phyloP scores from a whole-genome alignment of 345 rosid genomes.

The Salix arbutifolia region DNA sequence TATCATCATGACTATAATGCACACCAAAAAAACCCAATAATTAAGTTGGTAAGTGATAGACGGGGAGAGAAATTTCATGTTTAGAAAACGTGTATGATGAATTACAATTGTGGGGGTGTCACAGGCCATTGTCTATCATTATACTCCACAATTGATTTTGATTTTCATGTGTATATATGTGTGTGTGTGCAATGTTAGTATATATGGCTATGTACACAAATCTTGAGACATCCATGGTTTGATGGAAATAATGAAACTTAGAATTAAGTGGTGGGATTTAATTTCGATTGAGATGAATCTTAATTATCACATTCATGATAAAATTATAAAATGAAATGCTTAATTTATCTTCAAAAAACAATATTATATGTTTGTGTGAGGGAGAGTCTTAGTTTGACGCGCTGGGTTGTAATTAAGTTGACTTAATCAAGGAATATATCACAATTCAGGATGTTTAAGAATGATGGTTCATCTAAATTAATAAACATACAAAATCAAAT shows the following conservation, averaged over 20 bases:
- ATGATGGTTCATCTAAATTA: too few species aligned
- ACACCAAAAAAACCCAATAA: not conserved
- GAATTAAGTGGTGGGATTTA: not conserved
- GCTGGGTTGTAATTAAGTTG: too few species aligned
- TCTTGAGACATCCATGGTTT: not conserved
- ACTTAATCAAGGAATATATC: too few species aligned
- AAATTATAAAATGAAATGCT: too few species aligned
- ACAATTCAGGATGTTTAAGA: too few species aligned
- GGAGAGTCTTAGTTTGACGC: too few species aligned
- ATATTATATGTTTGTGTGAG: too few species aligned
- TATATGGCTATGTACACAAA: not conserved
- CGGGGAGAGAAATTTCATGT: not conserved
- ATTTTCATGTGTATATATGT: not conserved
- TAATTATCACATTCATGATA: too few species aligned
- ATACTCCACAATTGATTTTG: not conserved
- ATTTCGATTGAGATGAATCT: not conserved
- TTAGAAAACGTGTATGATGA: not conserved
- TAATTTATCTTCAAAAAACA: too few species aligned
- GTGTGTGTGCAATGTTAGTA: not conserved
- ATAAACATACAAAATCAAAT: too few species aligned
- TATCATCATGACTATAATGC: slow-evolving; percentile 7
- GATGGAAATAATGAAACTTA: too few species aligned
- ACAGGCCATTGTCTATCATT: not conserved
- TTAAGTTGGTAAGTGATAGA: not conserved
- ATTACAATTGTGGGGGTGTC: slow-evolving; percentile 1